Evolutionary conservation across 2,329 filamentous ascomycete species (phyloP), one percentile per base, ranked within the genome.

Genomic region (Paraconiothyrium sp.): DNA sequence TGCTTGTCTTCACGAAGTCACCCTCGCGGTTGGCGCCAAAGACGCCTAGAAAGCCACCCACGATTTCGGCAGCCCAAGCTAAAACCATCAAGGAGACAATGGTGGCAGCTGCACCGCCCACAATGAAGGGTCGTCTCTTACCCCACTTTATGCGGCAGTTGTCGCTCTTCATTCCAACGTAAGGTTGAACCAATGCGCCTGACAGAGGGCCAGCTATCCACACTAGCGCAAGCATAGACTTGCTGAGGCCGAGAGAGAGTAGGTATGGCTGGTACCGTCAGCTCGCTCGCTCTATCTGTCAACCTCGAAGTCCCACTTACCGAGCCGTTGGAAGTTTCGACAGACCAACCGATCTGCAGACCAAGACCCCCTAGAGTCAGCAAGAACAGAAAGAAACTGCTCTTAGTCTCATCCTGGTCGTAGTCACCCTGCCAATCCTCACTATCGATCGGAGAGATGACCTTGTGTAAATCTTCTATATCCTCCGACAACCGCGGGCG

Each of bases 261-360:
- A 86, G 76, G 67, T 84, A 86, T 50, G 84, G 84, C 80, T 83
- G 58, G 14, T 22, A 47, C 9, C 16, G 54, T 61, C 43, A 61
- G 57, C 48, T 20, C 10, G 39, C 3, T 8, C 1, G 34, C 11
- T 22, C 48, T 6, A 16, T 20, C 50, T 20, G 8, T 6, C 22
- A 20, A 9, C 7, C 6, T 20, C 20, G 30, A 24, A 16, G 30
- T 32, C 20, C 44, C 9, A 79, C 84, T 73, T 76, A 87, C 85
- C 57, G 94, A 97, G 70, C 94, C 94, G 82, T 97, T 94, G 57
- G 93, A 97, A 46, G 97, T 84, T 79, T 98, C 94, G 46, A 97
- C 93, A 1, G 94, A 94, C 94, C 94, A 98, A 32, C 94, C 93
- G 69, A 98, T 91, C 80, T 98, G 94, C 64, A 98, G 83, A 27